These are phyloP conservation scores for Colletotrichum sp. DNA, from an alignment of 2,329 filamentous ascomycete species.

Conservation along the genomic window DNA sequence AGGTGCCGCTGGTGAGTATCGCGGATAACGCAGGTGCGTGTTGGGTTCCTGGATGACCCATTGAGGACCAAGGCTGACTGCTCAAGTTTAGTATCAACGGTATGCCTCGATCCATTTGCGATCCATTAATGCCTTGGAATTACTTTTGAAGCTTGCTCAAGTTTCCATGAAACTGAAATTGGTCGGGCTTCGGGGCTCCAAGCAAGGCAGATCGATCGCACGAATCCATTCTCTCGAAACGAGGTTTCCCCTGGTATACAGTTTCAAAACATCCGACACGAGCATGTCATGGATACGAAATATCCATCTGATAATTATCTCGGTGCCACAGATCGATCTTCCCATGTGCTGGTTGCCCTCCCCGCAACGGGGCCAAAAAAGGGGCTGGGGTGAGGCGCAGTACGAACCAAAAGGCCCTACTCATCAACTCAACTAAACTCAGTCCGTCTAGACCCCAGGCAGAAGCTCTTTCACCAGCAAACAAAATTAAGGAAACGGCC, in stretches of 20 bases:
- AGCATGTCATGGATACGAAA: not conserved
- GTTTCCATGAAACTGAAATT: accelerated
- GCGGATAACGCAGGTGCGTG: not conserved
- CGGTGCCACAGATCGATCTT: not conserved
- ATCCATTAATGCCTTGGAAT: no score
- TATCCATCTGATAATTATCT: not conserved
- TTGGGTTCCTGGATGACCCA: not conserved
- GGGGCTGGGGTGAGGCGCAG: not conserved
- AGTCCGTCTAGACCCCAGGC: not conserved
- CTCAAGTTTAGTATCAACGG: not conserved
- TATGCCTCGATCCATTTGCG: not conserved
- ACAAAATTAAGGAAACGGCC: not conserved
- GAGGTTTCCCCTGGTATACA: not conserved
- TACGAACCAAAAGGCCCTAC: not conserved
- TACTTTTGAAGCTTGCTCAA: accelerated
- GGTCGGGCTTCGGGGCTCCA: not conserved
- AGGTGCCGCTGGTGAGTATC: not conserved
- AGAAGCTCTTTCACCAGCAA: not conserved
- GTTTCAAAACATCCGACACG: not conserved
- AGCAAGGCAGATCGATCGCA: not conserved
- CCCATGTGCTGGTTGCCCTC: not conserved
- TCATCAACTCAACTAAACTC: not conserved
- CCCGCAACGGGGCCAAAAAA: no score
- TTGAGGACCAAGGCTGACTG: not conserved
- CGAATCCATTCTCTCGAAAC: not conserved